Evolutionary conservation across 1,139 yeast species (phyloP).

Genomic region (Candida labiduridarum): DNA sequence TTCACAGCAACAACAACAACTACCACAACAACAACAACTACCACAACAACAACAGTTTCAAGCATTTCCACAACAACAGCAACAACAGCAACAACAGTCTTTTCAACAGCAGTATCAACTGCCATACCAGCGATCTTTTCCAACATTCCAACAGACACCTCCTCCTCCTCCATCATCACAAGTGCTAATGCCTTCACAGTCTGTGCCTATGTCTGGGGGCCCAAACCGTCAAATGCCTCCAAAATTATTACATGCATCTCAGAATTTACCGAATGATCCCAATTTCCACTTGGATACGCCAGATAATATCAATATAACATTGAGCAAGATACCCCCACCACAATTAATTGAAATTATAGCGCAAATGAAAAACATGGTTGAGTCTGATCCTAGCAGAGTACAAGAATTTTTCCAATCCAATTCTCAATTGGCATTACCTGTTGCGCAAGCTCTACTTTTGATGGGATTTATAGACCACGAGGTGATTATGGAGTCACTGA

Average conservation of each 20-base stretch:
- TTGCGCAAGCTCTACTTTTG: slow-evolving; percentile 71
- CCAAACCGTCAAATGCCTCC: slow-evolving; percentile 37
- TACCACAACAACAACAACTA: slow-evolving; percentile 3
- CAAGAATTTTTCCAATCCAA: slow-evolving; percentile 55
- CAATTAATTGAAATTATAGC: slow-evolving; percentile 68
- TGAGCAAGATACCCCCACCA: slow-evolving; percentile 67
- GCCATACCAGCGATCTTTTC: not conserved
- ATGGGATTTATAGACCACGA: slow-evolving; percentile 76
- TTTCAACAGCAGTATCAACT: slow-evolving; percentile 11
- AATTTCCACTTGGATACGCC: slow-evolving; percentile 46
- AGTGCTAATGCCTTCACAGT: not conserved
- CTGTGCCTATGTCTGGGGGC: not conserved
- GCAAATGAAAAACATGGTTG: slow-evolving; percentile 55
- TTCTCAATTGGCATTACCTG: slow-evolving; percentile 62
- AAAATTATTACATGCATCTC: slow-evolving; percentile 51
- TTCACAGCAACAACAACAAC: slow-evolving; percentile 3
- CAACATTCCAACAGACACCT: not conserved
- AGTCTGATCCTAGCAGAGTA: slow-evolving; percentile 52
- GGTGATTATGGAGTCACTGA: slow-evolving; percentile 54
- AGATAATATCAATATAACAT: slow-evolving; percentile 56
- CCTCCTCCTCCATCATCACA: not conserved
- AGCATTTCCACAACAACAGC: slow-evolving; percentile 2
- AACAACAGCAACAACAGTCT: slow-evolving; percentile 1
- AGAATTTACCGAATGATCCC: slow-evolving; percentile 50
- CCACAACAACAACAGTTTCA: slow-evolving; percentile 12